Base-by-base conservation (phyloP, 1,139 yeast species). In the Taiozyma sp. region DNA sequence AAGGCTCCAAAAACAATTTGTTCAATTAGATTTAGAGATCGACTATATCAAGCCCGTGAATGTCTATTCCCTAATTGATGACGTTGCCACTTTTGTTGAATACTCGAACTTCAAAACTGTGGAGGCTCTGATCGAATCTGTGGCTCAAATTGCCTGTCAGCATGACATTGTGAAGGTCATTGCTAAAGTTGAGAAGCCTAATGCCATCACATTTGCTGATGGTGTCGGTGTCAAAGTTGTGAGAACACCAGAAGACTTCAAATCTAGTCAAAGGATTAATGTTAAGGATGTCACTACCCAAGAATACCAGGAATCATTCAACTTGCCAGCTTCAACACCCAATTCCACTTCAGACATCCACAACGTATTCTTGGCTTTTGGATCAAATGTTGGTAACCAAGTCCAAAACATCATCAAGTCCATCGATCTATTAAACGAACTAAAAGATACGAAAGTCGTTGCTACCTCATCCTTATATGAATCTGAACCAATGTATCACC, bases 401-500 rank as follows among this genome's bases (percentile, higher is more conserved):
- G 65, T 89, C 8, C 67, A 66, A 4, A 84, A 88, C 61, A 85
- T 93, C 46, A 60, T 70, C 14, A 59, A 61, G n/a, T 86, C 97
- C 0, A 67, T 90, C 23, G 68, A 69, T 0, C 72, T 77, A 45
- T 70, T 93, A 22, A 66, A 73, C 12, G 46, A 57, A 34, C 54
- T 70, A 58, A 46, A 68, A 14, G 78, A 72, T 1, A 75, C 87
- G 29, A 61, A 67, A 8, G 80, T 93, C 1, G 56, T 74, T 4
- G 72, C 79, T 3, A 81, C 95, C 0, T 91, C 98, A 0, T 81
- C 96, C 1, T 70, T 93, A 54, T 93, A 89, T 67, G 83, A 87
- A 54, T 88, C 97, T 24, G 89, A 85, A 58, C 98, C 99, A 45
- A 93, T 93, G 98, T 95, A 91, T 66, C 82, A 77, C 57, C 70